A percentile compares a stretch with the other conserved stretches of the same genome.
These are phyloP conservation scores for Jaapia argillacea DNA, from an alignment of 768 basidiomycete species.

Conservation along the genomic window DNA sequence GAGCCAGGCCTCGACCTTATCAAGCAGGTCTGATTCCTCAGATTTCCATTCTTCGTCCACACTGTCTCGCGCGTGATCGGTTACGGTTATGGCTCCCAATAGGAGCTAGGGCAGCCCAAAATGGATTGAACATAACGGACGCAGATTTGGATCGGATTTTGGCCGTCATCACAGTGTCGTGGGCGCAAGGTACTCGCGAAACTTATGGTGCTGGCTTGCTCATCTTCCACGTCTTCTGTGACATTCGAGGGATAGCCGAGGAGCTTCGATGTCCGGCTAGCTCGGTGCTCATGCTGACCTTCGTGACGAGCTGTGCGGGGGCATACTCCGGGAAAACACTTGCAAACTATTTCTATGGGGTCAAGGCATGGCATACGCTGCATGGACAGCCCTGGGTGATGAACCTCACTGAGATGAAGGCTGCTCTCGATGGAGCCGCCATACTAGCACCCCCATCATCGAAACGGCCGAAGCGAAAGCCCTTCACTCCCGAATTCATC, in stretches of 20 bases:
- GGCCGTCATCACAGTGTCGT: too few species aligned
- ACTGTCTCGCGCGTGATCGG: slow-evolving; percentile 6
- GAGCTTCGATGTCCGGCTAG: slow-evolving; percentile 17
- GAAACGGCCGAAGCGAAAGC: slow-evolving; percentile 17
- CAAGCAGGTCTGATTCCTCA: too few species aligned
- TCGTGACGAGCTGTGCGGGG: slow-evolving; percentile 15
- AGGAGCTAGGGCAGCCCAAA: background rate
- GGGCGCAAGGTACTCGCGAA: slow-evolving; percentile 21
- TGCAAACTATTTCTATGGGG: slow-evolving; percentile 24
- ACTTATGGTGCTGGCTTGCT: slow-evolving; percentile 29
- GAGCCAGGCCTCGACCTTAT: background rate
- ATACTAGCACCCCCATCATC: slow-evolving; percentile 23
- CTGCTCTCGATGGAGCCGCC: too few species aligned
- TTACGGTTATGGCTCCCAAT: slow-evolving; percentile 5
- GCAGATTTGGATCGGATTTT: too few species aligned
- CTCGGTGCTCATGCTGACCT: slow-evolving; percentile 13
- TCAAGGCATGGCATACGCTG: slow-evolving; percentile 37
- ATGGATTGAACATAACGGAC: too few species aligned
- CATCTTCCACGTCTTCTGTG: slow-evolving; percentile 30
- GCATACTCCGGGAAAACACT: slow-evolving; percentile 22
- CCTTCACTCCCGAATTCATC: slow-evolving; percentile 20
- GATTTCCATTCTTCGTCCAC: slow-evolving; percentile 5
- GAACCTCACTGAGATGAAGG: slow-evolving; percentile 17
- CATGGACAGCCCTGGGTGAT: slow-evolving; percentile 26
- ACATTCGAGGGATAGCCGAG: slow-evolving; percentile 21